A percentile compares a stretch with the other conserved stretches of the same genome.
Conservation (phyloP, 495 filamentous ascomycete species). For the Penicillium malachiteum region DNA sequence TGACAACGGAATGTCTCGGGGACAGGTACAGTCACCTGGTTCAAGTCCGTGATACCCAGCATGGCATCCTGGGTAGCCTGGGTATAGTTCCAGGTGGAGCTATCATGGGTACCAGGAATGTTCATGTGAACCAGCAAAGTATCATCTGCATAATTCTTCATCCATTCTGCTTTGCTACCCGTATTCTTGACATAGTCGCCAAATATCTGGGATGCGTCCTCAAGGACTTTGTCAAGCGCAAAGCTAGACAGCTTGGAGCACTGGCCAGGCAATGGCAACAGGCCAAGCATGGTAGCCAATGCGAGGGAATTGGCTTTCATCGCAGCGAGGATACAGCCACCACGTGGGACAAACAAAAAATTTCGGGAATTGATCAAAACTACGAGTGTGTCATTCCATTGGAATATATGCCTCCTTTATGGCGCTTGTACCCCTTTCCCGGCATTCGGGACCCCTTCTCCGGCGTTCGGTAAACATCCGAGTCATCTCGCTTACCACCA, state of each 20-base stretch:
- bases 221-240: conserved; percentile 42
- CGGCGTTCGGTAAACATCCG: too few species aligned
- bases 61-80: conserved; percentile 41
- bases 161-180: conserved; percentile 41
- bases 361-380: too few species aligned
- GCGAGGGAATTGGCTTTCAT: neutral
- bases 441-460: too few species aligned
- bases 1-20: conserved; percentile 46
- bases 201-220: conserved; percentile 42
- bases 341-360: too few species aligned
- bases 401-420: too few species aligned
- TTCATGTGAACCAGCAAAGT: conserved; percentile 48
- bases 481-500: too few species aligned
- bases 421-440: too few species aligned
- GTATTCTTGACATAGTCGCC: conserved; percentile 30
- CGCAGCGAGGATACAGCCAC: too few species aligned
- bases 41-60: conserved; percentile 34
- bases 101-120: conserved; percentile 55
- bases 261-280: neutral
- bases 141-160: conserved; percentile 42
- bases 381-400: too few species aligned
- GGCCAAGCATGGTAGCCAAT: conserved; percentile 2
- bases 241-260: conserved; percentile 27
- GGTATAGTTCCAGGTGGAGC: conserved; percentile 55
- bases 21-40: conserved; percentile 26